A percentile compares a stretch with the other conserved stretches of the same genome.
Conservation (phyloP, 352 stramenopile species). For the Pythium oligandrum region DNA sequence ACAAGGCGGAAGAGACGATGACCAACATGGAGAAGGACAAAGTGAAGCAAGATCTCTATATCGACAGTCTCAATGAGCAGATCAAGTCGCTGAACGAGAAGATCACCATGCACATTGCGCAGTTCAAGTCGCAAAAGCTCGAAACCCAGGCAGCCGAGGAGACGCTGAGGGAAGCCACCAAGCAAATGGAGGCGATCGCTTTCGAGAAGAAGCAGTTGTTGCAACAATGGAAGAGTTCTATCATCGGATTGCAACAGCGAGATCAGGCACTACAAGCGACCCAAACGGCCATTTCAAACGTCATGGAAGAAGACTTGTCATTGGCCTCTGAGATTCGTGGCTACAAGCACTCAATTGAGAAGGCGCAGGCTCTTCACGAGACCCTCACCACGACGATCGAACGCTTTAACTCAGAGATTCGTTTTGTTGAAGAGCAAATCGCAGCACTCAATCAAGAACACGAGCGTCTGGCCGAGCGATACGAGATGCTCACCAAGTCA, state of each 20-base stretch:
- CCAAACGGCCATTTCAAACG: conserved; percentile 69
- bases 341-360: conserved; percentile 82
- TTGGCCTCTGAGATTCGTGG: conserved; percentile 85
- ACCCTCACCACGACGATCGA: conserved; percentile 79
- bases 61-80: conserved; percentile 90
- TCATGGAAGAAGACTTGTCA: conserved; percentile 78
- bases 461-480: conserved; percentile 72
- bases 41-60: conserved; percentile 92
- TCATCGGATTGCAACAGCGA: conserved; percentile 87
- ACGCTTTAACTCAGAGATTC: conserved; percentile 77
- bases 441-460: conserved; percentile 51
- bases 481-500: conserved; percentile 85
- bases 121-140: conserved; percentile 81
- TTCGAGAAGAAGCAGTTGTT: conserved; percentile 96
- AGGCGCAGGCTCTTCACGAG: conserved; percentile 81
- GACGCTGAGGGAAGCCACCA: conserved; percentile 82
- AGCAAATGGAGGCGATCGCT: conserved; percentile 90
- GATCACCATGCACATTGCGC: conserved; percentile 66
- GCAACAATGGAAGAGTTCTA: conserved; percentile 94
- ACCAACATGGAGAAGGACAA: conserved; percentile 93
- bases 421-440: conserved; percentile 72
- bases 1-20: conserved; percentile 93
- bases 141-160: conserved; percentile 84
- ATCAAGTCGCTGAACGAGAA: conserved; percentile 87
- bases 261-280: conserved; percentile 92